These are phyloP conservation scores for Boletus coccyginus DNA, from an alignment of 768 basidiomycete species.

Conservation along the genomic window DNA sequence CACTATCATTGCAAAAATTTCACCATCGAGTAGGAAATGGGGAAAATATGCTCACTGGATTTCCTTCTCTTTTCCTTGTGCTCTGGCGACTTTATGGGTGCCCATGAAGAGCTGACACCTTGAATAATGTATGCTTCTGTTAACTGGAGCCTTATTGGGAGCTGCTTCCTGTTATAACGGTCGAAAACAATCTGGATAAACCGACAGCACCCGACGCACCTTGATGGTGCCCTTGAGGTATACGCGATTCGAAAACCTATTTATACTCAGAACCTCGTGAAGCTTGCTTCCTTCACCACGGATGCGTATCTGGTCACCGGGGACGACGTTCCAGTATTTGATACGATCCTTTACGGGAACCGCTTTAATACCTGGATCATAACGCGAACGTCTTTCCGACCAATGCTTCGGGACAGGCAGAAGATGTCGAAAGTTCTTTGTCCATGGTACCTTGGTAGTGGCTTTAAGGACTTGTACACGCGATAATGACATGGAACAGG, in stretches of 20 bases:
- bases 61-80: conserved; percentile 33
- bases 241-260: conserved; percentile 68
- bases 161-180: conserved; percentile 16
- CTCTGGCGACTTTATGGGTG: conserved; percentile 43
- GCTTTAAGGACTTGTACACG: conserved; percentile 42
- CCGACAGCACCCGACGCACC: conserved; percentile 21
- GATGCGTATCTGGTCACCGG: conserved; percentile 75
- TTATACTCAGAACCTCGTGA: conserved; percentile 71
- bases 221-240: conserved; percentile 45
- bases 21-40: not conserved
- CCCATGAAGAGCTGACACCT: conserved; percentile 76
- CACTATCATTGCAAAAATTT: conserved; percentile 39
- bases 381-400: conserved; percentile 42
- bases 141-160: conserved; percentile 24
- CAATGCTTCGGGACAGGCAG: conserved; percentile 57
- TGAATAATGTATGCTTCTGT: conserved; percentile 63
- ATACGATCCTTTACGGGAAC: conserved; percentile 67
- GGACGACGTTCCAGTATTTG: conserved; percentile 85
- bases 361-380: conserved; percentile 47
- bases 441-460: conserved; percentile 54
- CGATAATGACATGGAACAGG: conserved; percentile 27
- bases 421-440: conserved; percentile 66
- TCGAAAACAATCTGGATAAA: not conserved
- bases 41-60: conserved; percentile 42
- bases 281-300: conserved; percentile 61